phyloP scores from a whole-genome alignment of 495 filamentous ascomycete species.

The Hypoxylon intermedium region DNA sequence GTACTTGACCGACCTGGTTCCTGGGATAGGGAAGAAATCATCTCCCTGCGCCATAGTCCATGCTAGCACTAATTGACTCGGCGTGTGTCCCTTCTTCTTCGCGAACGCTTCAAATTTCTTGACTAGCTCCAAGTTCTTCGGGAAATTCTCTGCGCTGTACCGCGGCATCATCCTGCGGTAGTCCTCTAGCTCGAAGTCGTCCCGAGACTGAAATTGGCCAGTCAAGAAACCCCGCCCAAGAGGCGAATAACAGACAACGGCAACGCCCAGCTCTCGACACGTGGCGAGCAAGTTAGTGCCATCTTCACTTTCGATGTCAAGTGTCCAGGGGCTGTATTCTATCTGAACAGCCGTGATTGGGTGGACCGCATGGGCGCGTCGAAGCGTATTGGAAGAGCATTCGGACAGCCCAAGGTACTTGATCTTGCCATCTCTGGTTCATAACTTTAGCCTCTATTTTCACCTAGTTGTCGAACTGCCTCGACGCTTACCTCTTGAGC shows the following conservation, averaged over 20 bases:
- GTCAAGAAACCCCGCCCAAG: conserved; percentile 58
- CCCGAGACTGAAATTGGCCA: conserved; percentile 41
- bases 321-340: conserved; percentile 54
- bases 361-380: conserved; percentile 47
- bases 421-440: conserved; percentile 57
- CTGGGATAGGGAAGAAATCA: conserved; percentile 62
- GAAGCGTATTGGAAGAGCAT: conserved; percentile 46
- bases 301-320: conserved; percentile 51
- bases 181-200: conserved; percentile 52
- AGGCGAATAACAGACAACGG: conserved; percentile 57
- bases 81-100: conserved; percentile 53
- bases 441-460: conserved; percentile 1
- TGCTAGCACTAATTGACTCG: conserved; percentile 60
- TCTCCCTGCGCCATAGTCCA: conserved; percentile 66
- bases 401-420: conserved; percentile 59
- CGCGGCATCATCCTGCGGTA: conserved; percentile 49
- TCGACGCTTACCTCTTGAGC: conserved; percentile 44
- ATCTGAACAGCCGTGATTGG: conserved; percentile 53
- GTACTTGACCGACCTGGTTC: conserved; percentile 63
- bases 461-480: neutral
- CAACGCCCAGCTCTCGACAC: conserved; percentile 57
- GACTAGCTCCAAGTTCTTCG: conserved; percentile 61
- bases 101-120: conserved; percentile 56
- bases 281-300: conserved; percentile 48
- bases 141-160: conserved; percentile 61